Percentiles rank a stretch among this genome's conserved stretches.
phyloP scores from a whole-genome alignment of 2,329 filamentous ascomycete genomes.

The Shiraia sp. region DNA sequence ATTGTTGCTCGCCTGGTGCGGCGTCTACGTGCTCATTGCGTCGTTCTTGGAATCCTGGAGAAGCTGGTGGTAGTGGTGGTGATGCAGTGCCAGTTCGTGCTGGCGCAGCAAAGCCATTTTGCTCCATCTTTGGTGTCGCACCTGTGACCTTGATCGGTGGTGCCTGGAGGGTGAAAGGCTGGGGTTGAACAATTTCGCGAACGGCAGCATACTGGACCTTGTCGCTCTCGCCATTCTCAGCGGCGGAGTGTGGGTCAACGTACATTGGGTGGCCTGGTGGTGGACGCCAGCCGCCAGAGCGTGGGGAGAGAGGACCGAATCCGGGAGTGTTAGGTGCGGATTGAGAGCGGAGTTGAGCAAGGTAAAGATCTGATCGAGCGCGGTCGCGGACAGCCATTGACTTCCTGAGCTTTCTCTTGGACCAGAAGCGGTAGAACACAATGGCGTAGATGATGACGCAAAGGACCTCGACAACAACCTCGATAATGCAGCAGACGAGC shows the following conservation, averaged over 20 bases:
- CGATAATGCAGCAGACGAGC: conserved; percentile 95
- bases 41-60: conserved; percentile 48
- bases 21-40: conserved; percentile 67
- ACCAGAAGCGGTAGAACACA: conserved; percentile 97
- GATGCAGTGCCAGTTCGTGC: conserved; percentile 42
- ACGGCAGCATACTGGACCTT: conserved; percentile 44
- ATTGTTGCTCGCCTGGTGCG: conserved; percentile 79
- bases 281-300: conserved; percentile 56
- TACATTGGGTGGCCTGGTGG: conserved; percentile 49
- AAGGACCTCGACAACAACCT: conserved; percentile 89
- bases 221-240: conserved; percentile 56
- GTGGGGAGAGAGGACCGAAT: conserved; percentile 69
- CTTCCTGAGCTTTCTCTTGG: conserved; percentile 92
- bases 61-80: conserved; percentile 40
- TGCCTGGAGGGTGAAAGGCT: conserved; percentile 82
- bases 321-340: conserved; percentile 94
- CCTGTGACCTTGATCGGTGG: conserved; percentile 78
- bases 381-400: conserved; percentile 95
- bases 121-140: conserved; percentile 71
- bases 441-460: conserved; percentile 91
- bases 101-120: conserved; percentile 62
- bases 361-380: conserved; percentile 91
- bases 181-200: conserved; percentile 52
- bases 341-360: conserved; percentile 69
- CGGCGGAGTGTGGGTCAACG: conserved; percentile 52